Percentiles rank a stretch among this genome's conserved stretches.
Evolutionary conservation across 2,329 filamentous ascomycete genomes (phyloP).

Genomic region (Cercospora sp.): DNA sequence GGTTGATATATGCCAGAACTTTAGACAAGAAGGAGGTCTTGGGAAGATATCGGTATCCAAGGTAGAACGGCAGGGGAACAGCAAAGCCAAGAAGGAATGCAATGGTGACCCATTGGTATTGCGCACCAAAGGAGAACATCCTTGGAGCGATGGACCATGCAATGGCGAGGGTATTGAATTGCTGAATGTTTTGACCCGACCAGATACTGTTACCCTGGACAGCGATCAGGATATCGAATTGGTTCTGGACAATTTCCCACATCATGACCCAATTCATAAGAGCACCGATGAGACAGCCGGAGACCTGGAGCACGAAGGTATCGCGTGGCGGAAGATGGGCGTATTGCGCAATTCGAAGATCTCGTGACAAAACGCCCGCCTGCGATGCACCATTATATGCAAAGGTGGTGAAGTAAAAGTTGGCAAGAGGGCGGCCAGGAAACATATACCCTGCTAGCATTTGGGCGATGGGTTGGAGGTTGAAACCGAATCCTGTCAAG

Average conservation of each 20-base stretch:
- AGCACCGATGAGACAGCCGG: conserved; percentile 46
- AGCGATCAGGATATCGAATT: conserved; percentile 45
- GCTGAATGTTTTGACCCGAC: conserved; percentile 52
- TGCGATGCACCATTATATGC: conserved; percentile 38
- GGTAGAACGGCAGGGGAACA: conserved; percentile 43
- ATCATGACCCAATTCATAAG: conserved; percentile 52
- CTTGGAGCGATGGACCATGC: conserved; percentile 46
- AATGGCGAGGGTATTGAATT: conserved; percentile 47
- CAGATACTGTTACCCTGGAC: conserved; percentile 50
- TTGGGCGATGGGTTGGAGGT: conserved; percentile 46
- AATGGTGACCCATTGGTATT: conserved; percentile 43
- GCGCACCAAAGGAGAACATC: conserved; percentile 45
- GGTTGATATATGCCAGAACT: conserved; percentile 36
- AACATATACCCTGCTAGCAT: conserved; percentile 53
- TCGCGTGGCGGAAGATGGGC: conserved; percentile 43
- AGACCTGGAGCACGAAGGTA: conserved; percentile 49
- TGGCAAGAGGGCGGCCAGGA: conserved; percentile 41
- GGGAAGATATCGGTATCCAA: conserved; percentile 9
- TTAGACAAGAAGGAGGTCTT: neutral
- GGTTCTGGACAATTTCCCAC: conserved; percentile 46
- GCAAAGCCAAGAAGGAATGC: conserved; percentile 47
- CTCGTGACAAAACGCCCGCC: conserved; percentile 36
- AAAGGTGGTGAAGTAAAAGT: conserved; percentile 37
- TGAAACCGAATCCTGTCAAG: conserved; percentile 43
- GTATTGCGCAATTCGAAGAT: conserved; percentile 43